Conservation (phyloP, 306 rosid species). For the Medicago arabica region DNA sequence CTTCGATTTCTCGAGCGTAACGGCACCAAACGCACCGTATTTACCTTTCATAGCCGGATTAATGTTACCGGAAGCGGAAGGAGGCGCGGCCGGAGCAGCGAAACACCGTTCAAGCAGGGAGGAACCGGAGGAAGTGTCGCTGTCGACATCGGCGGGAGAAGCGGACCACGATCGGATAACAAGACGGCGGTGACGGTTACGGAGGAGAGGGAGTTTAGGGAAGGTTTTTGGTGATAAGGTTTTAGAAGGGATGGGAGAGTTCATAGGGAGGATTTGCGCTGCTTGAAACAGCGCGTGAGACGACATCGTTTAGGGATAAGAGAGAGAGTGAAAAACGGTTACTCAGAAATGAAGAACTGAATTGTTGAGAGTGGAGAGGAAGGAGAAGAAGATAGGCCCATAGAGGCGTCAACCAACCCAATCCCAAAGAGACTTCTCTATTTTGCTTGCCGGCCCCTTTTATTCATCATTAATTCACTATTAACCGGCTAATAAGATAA, state of each 20-base stretch:
- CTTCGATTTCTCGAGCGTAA: slow-evolving; percentile 88
- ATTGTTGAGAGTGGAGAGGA: background rate
- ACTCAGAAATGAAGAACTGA: background rate
- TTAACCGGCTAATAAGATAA: too few relatives aligned
- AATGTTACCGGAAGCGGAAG: slow-evolving; percentile 21
- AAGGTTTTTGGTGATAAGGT: slow-evolving; percentile 43
- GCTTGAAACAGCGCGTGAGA: slow-evolving; percentile 39
- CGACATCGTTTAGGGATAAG: slow-evolving; percentile 3
- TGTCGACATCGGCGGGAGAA: slow-evolving; percentile 49
- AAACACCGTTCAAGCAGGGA: slow-evolving; percentile 68
- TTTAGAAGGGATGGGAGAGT: slow-evolving; percentile 8
- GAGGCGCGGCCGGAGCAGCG: slow-evolving; percentile 42
- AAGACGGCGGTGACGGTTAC: slow-evolving; percentile 37
- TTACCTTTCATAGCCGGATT: slow-evolving; percentile 68
- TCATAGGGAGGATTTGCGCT: slow-evolving; percentile 20
- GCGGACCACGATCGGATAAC: slow-evolving; percentile 18
- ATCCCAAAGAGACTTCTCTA: background rate
- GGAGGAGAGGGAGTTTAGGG: slow-evolving; percentile 35
- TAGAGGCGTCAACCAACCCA: slow-evolving; percentile 7
- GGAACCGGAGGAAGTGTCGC: slow-evolving; percentile 29
- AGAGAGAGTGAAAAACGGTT: background rate
- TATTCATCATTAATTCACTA: background rate
- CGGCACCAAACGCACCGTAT: slow-evolving; percentile 76
- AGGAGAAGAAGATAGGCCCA: slow-evolving; percentile 22
- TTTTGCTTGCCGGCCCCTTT: slow-evolving; percentile 16